Evolutionary conservation across 345 rosid species (phyloP), one percentile per base, ranked within the genome.

Genomic region (Odontarrhena argentea): DNA sequence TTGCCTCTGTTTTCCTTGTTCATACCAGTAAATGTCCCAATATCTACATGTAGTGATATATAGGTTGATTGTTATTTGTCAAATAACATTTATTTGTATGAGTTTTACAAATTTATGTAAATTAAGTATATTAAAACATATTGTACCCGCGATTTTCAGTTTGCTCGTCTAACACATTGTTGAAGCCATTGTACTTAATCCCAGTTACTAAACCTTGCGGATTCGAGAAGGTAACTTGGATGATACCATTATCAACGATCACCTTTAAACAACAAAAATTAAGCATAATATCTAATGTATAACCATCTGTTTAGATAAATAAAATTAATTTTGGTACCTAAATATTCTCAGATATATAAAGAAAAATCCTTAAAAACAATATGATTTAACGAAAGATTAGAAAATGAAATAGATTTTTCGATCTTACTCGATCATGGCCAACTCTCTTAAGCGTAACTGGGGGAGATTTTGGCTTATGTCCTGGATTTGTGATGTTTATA

Each of bases 1-100:
- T 76, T 52, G 67, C 56, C 75, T 11, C 36, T 32, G 13, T n/a
- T 75, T 12, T 46, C 75, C 84, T 6, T 78, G 82, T 74, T 60
- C 55, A 48, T 84, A 70, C 96, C 97, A 88, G 7, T 86, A 92
- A 7, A 85, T 64, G 36, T 93, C 98, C 98, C 97, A 93, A 46
- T 93, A 93, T 78, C 96, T 76, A 55, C 9, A 42, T 48, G 43
- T 13, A 34, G 8, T 43, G 28, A 32, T 32, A 32, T 32, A 18
- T 18, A 18, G 22, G 36, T 32, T 4, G 36, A 32, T 32, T 32
- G 36, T 32, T 32, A 32, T 32, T 3, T 32, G 5, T 32, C 1
- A 32, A 5, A 32, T 32, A 1, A 5, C 3, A 2, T 32, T 3
- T 32, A 32, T 32, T 32, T 32, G 1, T 32, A 32, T 38, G 18